Evolutionary conservation across 1,139 yeast species (phyloP).

Genomic region (Ogataea hybrid): DNA sequence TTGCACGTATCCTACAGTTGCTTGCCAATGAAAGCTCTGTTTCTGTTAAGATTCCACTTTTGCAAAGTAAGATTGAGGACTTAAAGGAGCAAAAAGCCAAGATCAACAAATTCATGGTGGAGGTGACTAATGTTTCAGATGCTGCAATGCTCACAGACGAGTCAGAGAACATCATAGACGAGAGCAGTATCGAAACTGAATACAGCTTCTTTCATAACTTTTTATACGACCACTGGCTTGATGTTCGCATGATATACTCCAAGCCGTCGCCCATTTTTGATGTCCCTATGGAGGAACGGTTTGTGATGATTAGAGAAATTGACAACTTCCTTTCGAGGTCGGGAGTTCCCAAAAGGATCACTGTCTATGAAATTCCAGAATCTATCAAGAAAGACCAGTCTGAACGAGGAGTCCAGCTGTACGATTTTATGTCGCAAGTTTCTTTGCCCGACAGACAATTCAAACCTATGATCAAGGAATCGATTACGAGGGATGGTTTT

Average conservation of each 20-base stretch:
- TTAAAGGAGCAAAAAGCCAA: conserved; percentile 44
- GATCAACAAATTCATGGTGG: conserved; percentile 48
- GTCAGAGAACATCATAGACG: conserved; percentile 3
- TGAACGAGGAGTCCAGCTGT: conserved; percentile 50
- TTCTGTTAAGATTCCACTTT: conserved; percentile 59
- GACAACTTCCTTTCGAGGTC: conserved; percentile 34
- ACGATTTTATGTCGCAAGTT: conserved; percentile 74
- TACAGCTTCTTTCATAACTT: conserved; percentile 62
- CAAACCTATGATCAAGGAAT: conserved; percentile 53
- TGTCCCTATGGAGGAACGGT: conserved; percentile 29
- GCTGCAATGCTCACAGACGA: conserved; percentile 8
- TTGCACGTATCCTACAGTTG: conserved; percentile 84
- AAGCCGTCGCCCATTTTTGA: conserved; percentile 23
- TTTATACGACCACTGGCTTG: conserved; percentile 58
- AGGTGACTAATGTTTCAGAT: conserved; percentile 20
- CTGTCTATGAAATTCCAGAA: conserved; percentile 55
- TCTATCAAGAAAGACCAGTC: conserved; percentile 44
- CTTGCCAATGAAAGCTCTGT: conserved; percentile 77
- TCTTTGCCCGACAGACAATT: conserved; percentile 52
- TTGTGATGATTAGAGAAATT: conserved; percentile 23
- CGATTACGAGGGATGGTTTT: conserved; percentile 68
- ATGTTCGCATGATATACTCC: conserved; percentile 41
- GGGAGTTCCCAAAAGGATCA: conserved; percentile 44
- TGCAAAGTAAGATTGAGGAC: conserved; percentile 42
- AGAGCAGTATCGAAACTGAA: conserved; percentile 8